These are phyloP conservation scores for Cephalotrichum gorgonifer DNA, from an alignment of 2,329 filamentous ascomycete genomes.

Conservation along the genomic window DNA sequence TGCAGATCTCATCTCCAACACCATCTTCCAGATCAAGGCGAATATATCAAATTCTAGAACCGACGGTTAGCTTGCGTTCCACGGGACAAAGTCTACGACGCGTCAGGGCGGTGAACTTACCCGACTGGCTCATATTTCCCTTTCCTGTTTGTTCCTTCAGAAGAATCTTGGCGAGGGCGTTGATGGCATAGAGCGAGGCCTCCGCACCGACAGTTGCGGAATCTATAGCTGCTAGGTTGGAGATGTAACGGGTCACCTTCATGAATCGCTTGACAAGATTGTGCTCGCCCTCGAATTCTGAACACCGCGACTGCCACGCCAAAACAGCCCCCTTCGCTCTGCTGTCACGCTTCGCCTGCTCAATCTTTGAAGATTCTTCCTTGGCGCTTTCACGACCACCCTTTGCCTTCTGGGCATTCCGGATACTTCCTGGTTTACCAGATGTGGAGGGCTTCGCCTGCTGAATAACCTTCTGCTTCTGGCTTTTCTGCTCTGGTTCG, in stretches of 20 bases:
- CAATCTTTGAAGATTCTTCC: slow-evolving; percentile 20
- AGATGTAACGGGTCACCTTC: slow-evolving; percentile 35
- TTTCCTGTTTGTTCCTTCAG: neutral
- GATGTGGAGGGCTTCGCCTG: neutral
- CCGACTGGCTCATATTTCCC: neutral
- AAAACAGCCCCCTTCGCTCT: slow-evolving; percentile 20
- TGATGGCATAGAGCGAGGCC: slow-evolving; percentile 21
- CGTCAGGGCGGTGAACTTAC: neutral
- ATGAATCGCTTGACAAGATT: slow-evolving; percentile 31
- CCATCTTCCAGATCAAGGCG: slow-evolving; percentile 9
- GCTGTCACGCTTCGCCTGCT: slow-evolving; percentile 19
- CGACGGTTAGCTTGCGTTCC: neutral
- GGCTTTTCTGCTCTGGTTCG: neutral
- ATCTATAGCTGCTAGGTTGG: slow-evolving; percentile 24
- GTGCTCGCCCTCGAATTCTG: slow-evolving; percentile 33
- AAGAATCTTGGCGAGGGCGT: slow-evolving; percentile 13
- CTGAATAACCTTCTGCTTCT: neutral
- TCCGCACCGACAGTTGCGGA: slow-evolving; percentile 18
- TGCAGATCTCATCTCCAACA: slow-evolving; percentile 6
- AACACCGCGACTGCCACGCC: slow-evolving; percentile 33
- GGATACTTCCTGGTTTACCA: neutral
- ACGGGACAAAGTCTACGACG: neutral
- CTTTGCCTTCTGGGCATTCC: neutral
- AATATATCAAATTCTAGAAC: neutral
- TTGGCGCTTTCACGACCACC: slow-evolving; percentile 26